Evolutionary conservation across 768 basidiomycete genomes (phyloP).

Genomic region (Phaeotremella skinneri): DNA sequence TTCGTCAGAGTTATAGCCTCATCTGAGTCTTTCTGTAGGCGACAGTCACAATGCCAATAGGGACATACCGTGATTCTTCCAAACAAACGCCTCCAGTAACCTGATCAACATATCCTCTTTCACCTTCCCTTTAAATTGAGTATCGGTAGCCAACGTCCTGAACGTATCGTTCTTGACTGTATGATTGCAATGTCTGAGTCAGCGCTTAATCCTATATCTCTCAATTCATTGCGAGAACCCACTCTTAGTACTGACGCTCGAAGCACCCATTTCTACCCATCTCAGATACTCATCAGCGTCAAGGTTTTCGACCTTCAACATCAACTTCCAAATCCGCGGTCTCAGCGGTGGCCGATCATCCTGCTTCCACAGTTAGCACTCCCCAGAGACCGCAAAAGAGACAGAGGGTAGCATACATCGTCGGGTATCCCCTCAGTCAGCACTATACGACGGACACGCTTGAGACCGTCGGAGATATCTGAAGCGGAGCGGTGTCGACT

Average conservation of each 20-base stretch:
- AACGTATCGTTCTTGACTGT: conserved; percentile 88
- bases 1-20: neutral
- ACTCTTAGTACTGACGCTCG: conserved; percentile 51
- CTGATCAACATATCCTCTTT: conserved; percentile 95
- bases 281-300: conserved; percentile 60
- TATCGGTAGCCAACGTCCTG: conserved; percentile 91
- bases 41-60: neutral
- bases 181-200: too few species aligned
- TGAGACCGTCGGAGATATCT: conserved; percentile 76
- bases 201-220: too few species aligned
- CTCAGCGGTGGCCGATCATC: conserved; percentile 29
- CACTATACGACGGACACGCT: conserved; percentile 79
- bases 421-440: conserved; percentile 85
- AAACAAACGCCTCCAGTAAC: conserved; percentile 95
- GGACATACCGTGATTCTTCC: conserved; percentile 74
- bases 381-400: conserved; percentile 7
- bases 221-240: conserved; percentile 19
- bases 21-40: conserved; percentile 3
- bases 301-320: conserved; percentile 75
- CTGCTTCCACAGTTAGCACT: conserved; percentile 9
- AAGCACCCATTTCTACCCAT: conserved; percentile 47
- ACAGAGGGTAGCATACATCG: conserved; percentile 61
- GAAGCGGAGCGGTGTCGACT: conserved; percentile 31
- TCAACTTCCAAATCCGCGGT: conserved; percentile 79
- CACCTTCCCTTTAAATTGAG: conserved; percentile 95